phyloP scores from a whole-genome alignment of 2,329 filamentous ascomycete genomes.

The Paracamarosporium sp. region DNA sequence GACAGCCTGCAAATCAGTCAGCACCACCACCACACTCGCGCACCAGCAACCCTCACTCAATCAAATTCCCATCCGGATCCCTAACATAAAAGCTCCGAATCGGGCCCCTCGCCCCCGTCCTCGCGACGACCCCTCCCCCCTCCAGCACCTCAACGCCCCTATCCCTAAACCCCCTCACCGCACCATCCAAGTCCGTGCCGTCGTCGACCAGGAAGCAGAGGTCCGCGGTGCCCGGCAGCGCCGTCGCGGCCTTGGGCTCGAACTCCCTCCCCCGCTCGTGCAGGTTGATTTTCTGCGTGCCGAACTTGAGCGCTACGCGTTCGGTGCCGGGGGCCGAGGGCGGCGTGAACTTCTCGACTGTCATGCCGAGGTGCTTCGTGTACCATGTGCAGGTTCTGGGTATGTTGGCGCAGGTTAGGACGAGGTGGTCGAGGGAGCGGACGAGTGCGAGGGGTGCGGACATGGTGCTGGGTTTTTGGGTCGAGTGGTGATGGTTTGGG shows the following conservation, averaged over 20 bases:
- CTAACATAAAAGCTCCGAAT: constrained; percentile 19
- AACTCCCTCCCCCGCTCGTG: constrained; percentile 20
- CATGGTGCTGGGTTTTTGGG: not conserved
- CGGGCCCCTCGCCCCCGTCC: constrained; percentile 13
- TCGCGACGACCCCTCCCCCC: constrained; percentile 11
- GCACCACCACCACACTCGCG: not conserved
- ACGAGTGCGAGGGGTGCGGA: not conserved
- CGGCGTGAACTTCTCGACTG: constrained; percentile 11
- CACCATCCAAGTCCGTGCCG: constrained; percentile 4
- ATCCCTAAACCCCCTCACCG: constrained; percentile 1
- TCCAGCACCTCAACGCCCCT: not conserved
- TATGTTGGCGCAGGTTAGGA: constrained; percentile 11
- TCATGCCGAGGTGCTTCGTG: constrained; percentile 14
- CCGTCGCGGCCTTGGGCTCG: constrained; percentile 18
- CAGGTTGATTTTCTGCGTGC: constrained; percentile 19
- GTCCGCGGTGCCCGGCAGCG: constrained; percentile 15
- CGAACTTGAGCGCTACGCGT: constrained; percentile 16
- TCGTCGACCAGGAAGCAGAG: constrained; percentile 19
- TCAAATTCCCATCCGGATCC: constrained; percentile 20
- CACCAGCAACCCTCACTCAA: constrained; percentile 13
- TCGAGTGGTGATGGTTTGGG: not conserved
- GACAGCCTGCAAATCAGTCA: not conserved
- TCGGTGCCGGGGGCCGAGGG: constrained; percentile 8
- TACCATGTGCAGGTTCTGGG: constrained; percentile 18
- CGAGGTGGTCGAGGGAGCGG: constrained; percentile 17